Evolutionary conservation across 306 rosid genomes (phyloP).

Genomic region (Inga oerstediana): DNA sequence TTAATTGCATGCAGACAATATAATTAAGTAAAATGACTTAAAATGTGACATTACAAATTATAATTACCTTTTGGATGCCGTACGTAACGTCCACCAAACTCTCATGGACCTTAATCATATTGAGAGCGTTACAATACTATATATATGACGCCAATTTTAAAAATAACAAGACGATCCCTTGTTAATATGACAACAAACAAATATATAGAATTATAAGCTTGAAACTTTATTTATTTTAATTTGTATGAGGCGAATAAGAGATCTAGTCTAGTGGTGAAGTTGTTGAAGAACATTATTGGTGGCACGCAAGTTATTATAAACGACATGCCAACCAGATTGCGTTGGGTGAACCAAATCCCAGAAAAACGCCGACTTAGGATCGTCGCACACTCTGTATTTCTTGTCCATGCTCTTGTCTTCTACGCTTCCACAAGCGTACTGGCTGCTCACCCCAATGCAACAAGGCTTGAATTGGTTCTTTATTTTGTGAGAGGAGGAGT

Average conservation of each 20-base stretch:
- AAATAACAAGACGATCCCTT: neutral
- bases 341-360: constrained; percentile 35
- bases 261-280: neutral
- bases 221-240: neutral
- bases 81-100: too few species aligned
- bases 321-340: constrained; percentile 38
- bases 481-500: constrained; percentile 27
- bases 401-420: constrained; percentile 19
- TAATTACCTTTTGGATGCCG: too few species aligned
- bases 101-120: neutral
- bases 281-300: constrained; percentile 1
- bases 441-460: constrained; percentile 21
- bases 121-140: too few species aligned
- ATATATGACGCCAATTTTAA: too few species aligned
- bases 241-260: neutral
- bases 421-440: constrained; percentile 9
- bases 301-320: neutral
- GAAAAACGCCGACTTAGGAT: constrained; percentile 25
- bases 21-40: too few species aligned
- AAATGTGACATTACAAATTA: too few species aligned
- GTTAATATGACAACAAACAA: neutral
- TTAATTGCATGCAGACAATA: too few species aligned
- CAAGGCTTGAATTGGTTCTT: constrained; percentile 26
- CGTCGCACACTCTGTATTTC: constrained; percentile 27
- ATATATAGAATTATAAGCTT: too few species aligned